Percentiles rank a stretch among this genome's conserved stretches.
phyloP scores from a whole-genome alignment of 2,329 filamentous ascomycete genomes.

The Fusarium solani-melongenae region DNA sequence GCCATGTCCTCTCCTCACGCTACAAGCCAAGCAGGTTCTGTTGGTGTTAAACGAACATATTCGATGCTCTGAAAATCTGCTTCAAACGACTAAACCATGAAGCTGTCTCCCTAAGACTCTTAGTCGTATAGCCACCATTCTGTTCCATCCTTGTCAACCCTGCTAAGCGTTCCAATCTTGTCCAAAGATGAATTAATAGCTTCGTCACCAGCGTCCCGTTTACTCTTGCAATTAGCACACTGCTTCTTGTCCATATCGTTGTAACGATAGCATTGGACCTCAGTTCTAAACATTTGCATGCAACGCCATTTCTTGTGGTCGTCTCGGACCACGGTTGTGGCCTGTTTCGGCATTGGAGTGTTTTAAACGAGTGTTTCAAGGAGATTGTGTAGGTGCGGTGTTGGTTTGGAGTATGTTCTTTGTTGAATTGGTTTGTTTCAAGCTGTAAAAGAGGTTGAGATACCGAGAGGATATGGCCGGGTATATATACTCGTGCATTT shows the following conservation, averaged over 20 bases:
- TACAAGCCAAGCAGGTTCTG: background rate
- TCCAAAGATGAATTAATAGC: slow-evolving; percentile 24
- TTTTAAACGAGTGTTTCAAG: background rate
- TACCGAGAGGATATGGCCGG: background rate
- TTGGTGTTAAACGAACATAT: background rate
- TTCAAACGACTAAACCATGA: background rate
- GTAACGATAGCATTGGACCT: background rate
- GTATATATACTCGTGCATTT: background rate
- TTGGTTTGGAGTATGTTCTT: background rate
- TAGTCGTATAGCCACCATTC: slow-evolving; percentile 18
- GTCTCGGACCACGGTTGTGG: background rate
- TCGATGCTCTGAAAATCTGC: background rate
- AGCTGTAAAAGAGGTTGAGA: background rate
- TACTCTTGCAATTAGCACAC: slow-evolving; percentile 25
- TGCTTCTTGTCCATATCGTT: slow-evolving; percentile 21
- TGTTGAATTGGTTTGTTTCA: background rate
- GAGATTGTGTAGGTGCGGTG: background rate
- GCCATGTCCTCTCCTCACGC: background rate
- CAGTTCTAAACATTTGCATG: background rate
- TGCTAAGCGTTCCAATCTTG: slow-evolving; percentile 24
- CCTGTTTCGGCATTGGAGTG: background rate
- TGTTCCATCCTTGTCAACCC: slow-evolving; percentile 17
- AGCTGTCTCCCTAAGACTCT: background rate
- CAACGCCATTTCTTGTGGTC: slow-evolving; percentile 29
- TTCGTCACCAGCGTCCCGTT: slow-evolving; percentile 23